Evolutionary conservation across 106 monocot species (phyloP).

Genomic region (Iris macrosiphon): DNA sequence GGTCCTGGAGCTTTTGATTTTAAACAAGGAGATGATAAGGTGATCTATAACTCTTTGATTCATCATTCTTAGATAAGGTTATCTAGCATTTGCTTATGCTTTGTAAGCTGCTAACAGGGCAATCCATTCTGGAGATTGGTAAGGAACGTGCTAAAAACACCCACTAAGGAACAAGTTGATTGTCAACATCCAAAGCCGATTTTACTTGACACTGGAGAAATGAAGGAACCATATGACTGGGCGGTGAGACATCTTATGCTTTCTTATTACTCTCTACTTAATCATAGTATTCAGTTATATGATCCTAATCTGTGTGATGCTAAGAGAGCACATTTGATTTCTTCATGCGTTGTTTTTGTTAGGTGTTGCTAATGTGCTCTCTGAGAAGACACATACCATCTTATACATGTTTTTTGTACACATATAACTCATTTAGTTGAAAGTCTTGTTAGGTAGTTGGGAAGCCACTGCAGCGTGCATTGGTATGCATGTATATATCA

Average conservation of each 20-base stretch:
- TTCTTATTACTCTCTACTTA: background rate
- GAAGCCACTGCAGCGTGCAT: too few relatives aligned
- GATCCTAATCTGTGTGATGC: background rate
- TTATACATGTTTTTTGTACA: too few relatives aligned
- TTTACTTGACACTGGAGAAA: conserved; percentile 94
- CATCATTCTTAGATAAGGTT: background rate
- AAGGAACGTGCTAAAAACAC: conserved; percentile 64
- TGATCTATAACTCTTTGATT: conserved; percentile 8
- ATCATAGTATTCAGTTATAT: background rate
- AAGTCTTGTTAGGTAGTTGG: too few relatives aligned
- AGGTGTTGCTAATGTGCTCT: background rate
- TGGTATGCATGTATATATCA: too few relatives aligned
- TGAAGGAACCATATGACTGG: conserved; percentile 88
- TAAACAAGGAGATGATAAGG: conserved; percentile 85
- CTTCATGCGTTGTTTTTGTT: too few relatives aligned
- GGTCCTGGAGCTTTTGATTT: conserved; percentile 98
- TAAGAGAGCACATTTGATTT: too few relatives aligned
- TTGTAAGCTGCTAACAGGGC: conserved; percentile 41
- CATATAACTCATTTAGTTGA: too few relatives aligned
- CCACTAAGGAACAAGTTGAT: conserved; percentile 55
- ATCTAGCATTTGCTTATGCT: conserved; percentile 1
- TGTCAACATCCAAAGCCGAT: conserved; percentile 91
- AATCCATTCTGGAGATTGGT: conserved; percentile 92
- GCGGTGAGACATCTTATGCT: conserved; percentile 46
- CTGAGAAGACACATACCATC: too few relatives aligned